Conservation (phyloP, 2,329 filamentous ascomycete genomes). For the Talaromyces sp. region DNA sequence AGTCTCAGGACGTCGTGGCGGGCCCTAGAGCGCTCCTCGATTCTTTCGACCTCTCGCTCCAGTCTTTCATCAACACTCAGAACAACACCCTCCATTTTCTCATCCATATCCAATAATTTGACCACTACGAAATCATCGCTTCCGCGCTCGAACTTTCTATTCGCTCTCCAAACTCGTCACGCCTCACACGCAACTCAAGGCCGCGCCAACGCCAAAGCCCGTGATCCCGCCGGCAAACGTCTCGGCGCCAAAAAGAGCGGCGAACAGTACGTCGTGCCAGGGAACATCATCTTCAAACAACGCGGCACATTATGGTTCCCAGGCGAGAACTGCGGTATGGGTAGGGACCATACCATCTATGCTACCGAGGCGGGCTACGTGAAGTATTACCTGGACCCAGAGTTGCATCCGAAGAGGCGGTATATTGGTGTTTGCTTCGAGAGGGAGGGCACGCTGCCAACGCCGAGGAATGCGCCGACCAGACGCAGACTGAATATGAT, state of each 20-base stretch:
- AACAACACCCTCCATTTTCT: conserved; percentile 22
- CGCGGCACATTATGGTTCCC: conserved; percentile 91
- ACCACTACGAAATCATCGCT: conserved; percentile 20
- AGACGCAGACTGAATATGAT: conserved; percentile 73
- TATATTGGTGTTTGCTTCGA: conserved; percentile 93
- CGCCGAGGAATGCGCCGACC: conserved; percentile 68
- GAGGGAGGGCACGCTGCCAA: conserved; percentile 74
- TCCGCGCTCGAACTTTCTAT: conserved; percentile 25
- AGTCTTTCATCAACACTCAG: conserved; percentile 14
- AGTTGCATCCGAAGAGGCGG: conserved; percentile 75
- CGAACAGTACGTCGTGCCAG: conserved; percentile 89
- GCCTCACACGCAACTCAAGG: conserved; percentile 64
- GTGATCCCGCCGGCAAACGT: conserved; percentile 74
- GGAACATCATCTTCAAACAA: conserved; percentile 98
- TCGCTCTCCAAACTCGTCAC: conserved; percentile 52
- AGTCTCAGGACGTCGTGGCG: conserved; percentile 38
- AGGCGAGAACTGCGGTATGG: conserved; percentile 92
- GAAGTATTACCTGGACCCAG: conserved; percentile 90
- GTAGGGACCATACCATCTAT: conserved; percentile 94
- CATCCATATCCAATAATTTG: conserved; percentile 20
- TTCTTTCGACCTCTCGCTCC: conserved; percentile 29
- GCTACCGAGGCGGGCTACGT: conserved; percentile 83
- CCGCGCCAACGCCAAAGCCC: conserved; percentile 62
- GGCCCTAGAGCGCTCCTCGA: conserved; percentile 36
- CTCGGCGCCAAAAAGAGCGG: conserved; percentile 90